Base-by-base conservation (phyloP, 352 stramenopile genomes). In the Blastocystis sp. region DNA sequence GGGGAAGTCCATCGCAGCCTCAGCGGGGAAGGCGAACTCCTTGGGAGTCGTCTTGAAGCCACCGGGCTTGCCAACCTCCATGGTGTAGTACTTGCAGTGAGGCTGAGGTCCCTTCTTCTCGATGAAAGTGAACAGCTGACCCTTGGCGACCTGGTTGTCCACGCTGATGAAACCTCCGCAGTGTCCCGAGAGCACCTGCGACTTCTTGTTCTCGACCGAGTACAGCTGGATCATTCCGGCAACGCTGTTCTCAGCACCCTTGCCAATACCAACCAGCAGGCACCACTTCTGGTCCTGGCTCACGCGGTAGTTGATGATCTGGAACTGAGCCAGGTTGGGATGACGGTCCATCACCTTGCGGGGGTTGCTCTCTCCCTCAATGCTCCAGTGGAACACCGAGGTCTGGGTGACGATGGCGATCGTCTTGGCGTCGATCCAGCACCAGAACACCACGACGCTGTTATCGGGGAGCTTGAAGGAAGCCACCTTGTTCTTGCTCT, bases 261-360 rank as follows among this genome's bases (percentile, higher is more conserved):
- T 94, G 49, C 91, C 93, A 86, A 99, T 99, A 61, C 96, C 96
- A 24, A 97, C 94, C 4, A 99, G 89, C 34, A 99, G 90, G 89
- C 97, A 96, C 97, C 96, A 99, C 89, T 98, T 97, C 69, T 92
- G 92, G 89, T 99, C 96, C 3, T 90, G 90, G 78, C 93, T 97
- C 34, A 97, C 95, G 86, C 97, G 92, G 90, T 99, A 99, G 89
- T 97, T 98, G 90, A 99, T 99, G 87, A 99, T 98, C 89, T 99
- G 95, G 54, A 92, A 97, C 76, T 94, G 95, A 42, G 91, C 91
- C 18, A 99, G 89, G 71, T 91, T 97, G 16, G 92, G 90, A 88
- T 98, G 95, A 69, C 96, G 94, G 89, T 99, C 96, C 89, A 99
- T 99, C 24, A 98, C 89, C 91, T 99, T 99, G 21, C 89, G 88